Percentiles rank a stretch among this genome's conserved stretches.
Evolutionary conservation across 345 rosid genomes (phyloP).

Genomic region (Euphorbia pulcherrima): DNA sequence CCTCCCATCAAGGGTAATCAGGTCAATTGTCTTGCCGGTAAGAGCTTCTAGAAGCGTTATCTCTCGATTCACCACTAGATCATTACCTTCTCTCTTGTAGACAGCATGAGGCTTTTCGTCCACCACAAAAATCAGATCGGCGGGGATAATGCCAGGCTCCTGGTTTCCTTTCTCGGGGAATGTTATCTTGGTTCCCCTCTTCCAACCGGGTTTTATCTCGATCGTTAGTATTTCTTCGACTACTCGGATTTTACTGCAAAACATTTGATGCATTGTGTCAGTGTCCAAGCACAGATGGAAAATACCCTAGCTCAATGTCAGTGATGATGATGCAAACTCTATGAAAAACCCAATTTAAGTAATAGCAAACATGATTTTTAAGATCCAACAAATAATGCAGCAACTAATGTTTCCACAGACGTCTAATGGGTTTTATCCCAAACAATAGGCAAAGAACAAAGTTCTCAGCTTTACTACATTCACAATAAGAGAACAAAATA

Average conservation of each 20-base stretch:
- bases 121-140: constrained; percentile 70
- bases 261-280: constrained; percentile 20
- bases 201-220: constrained; percentile 95
- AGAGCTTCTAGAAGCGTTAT: constrained; percentile 82
- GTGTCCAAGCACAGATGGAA: constrained; percentile 5
- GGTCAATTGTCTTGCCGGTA: constrained; percentile 66
- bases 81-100: constrained; percentile 81
- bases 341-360: neutral
- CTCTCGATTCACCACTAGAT: constrained; percentile 63
- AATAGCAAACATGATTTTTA: neutral
- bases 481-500: neutral
- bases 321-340: neutral
- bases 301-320: neutral
- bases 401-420: neutral
- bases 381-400: neutral
- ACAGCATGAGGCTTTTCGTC: constrained; percentile 84
- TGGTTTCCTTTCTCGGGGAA: constrained; percentile 85
- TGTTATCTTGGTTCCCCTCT: constrained; percentile 90
- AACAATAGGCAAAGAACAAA: neutral
- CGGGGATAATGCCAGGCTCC: constrained; percentile 70
- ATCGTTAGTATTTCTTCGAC: constrained; percentile 78
- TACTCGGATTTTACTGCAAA: constrained; percentile 48
- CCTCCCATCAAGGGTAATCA: constrained; percentile 73
- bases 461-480: neutral
- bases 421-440: neutral